Evolutionary conservation across 257 asterid genomes (phyloP).

Genomic region (Leonotis leonurus): DNA sequence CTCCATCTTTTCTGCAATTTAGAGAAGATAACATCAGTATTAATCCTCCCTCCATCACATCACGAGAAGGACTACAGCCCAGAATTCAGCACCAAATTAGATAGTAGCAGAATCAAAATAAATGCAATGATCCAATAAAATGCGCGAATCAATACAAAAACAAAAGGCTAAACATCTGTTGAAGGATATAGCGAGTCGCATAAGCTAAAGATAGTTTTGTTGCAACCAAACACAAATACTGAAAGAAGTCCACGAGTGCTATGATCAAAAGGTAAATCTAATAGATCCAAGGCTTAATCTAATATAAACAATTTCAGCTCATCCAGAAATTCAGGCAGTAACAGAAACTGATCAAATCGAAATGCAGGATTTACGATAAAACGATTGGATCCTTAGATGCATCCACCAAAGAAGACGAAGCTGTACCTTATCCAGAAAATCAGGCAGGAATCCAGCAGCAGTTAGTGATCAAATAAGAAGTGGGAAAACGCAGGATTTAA

Average conservation of each 20-base stretch:
- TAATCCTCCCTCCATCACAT: too few relatives aligned
- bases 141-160: conserved; percentile 18
- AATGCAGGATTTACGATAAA: background rate
- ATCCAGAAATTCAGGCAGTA: too few relatives aligned
- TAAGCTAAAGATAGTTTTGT: too few relatives aligned
- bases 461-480: conserved; percentile 47
- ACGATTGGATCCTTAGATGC: conserved; percentile 39
- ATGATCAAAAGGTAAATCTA: too few relatives aligned
- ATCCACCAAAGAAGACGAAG: conserved; percentile 1
- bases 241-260: too few relatives aligned
- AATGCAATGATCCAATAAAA: conserved; percentile 15
- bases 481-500: conserved; percentile 44
- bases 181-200: background rate
- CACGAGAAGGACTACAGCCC: background rate
- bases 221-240: too few relatives aligned
- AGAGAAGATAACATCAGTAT: background rate
- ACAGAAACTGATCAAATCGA: too few relatives aligned
- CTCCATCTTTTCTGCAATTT: conserved; percentile 58
- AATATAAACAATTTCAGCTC: too few relatives aligned
- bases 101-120: background rate
- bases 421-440: conserved; percentile 61
- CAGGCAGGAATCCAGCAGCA: conserved; percentile 51
- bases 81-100: background rate
- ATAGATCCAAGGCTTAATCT: too few relatives aligned
- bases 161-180: conserved; percentile 9